Base-by-base conservation (phyloP, 2,329 filamentous ascomycete species). In the Curvularia eragrostidis region DNA sequence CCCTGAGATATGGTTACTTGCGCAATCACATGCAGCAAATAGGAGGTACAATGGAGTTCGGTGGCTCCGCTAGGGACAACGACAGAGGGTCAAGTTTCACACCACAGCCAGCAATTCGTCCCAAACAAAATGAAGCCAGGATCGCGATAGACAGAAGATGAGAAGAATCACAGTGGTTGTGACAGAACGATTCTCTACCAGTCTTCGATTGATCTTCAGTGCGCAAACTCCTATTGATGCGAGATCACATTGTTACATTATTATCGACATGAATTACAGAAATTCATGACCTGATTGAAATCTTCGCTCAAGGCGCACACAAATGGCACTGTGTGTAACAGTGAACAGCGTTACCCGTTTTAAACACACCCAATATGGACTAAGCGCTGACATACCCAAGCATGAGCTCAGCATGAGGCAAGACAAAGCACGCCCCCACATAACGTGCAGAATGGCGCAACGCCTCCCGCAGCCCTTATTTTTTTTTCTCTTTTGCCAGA, bases 331-430 rank as follows among this genome's bases (percentile, higher is more conserved):
- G 39, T 18, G 18, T 42, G 39, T 42, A 42, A 21, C 18, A 42
- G 39, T 42, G 39, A 12, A 13, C n/a, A 42, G 39, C 39, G 39
- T 42, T 42, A 42, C n/a, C 39, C 18, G 39, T 42, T 13, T 18
- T 18, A 21, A 13, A 42, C 18, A 42, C 39, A 18, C 39, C 18
- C 39, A 42, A 42, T 42, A 42, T 42, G 39, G 39, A 42, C 18
- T 42, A 42, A 42, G 39, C 39, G 39, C 39, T 21, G 39, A 42
- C 39, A 42, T 42, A 42, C 39, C 39, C 4, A 19, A 21, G 39
- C n/a, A 42, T 42, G 39, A 19, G 39, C 39, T 42, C 39, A 42
- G 39, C 39, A 42, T 42, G 39, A 42, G 39, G 39, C 21, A 10
- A 42, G 39, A 42, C 39, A 19, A 42, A 42, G 18, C 18, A 42